Evolutionary conservation across 192 early-diverging fungal genomes (phyloP), one percentile per base, ranked within the genome.

Genomic region (Backusella psychrophila): DNA sequence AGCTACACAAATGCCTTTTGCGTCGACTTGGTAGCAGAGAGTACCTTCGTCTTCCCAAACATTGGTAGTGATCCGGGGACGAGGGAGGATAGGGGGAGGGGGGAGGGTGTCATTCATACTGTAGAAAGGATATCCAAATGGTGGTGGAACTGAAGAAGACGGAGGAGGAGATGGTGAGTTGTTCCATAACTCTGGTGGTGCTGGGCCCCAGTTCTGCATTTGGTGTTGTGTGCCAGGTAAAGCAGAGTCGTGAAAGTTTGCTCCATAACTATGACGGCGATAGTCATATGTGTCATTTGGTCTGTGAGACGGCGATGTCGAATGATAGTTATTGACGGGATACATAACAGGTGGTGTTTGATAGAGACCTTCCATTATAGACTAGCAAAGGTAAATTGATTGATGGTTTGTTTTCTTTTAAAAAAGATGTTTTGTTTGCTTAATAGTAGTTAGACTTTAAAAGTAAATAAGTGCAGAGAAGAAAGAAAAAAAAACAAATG

Each of bases 21-120:
- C 91, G 85, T 94, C 92, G 39, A 94, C 92, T 80, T 94, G 93
- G 76, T 90, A 94, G 69, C 91, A 92, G 69, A 92, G 79, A 23
- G 93, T 94, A 35, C 87, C 86, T 83, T 94, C 93, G 83, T 93
- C 93, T 80, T 93, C 93, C 93, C 93, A 94, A 71, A 93, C 86
- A 53, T 91, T 93, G 19, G 91, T 93, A 21, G 91, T 92, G 77
- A 85, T 79, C 77, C 77, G 86, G 69, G 81, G 88, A 53, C 79
- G 66, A 36, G 67, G 75, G 5, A 76, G 4, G 15, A 15, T 23
- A 63, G 26, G 56, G 11, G 56, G 56, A 8, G 21, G 56, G 3
- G 4, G 56, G 4, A 14, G 2, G 8, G 23, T 29, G 23, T 63
- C 26, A 12, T 23, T 63, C 56, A 63, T 63, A 29, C 26, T 29